A percentile compares a stretch with the other conserved stretches of the same genome.
These are phyloP conservation scores for Magnolia sinica DNA, from an alignment of 164 flowering plant species.

Conservation along the genomic window DNA sequence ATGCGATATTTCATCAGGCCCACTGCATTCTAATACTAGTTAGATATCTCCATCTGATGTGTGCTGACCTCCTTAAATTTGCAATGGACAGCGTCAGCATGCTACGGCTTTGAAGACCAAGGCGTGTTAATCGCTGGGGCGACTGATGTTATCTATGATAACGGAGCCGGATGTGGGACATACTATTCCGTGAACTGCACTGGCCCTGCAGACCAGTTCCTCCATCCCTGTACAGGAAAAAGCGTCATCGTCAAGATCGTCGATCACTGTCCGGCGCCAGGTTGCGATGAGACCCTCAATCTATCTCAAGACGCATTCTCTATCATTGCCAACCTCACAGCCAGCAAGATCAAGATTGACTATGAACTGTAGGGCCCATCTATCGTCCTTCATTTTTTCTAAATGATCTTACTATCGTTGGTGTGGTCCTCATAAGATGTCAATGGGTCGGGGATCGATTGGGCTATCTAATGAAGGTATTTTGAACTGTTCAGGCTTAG, in stretches of 20 bases:
- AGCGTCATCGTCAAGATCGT: slow-evolving; percentile 23
- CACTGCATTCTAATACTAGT: too few species aligned
- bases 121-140: slow-evolving; percentile 39
- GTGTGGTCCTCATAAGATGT: too few species aligned
- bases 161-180: slow-evolving; percentile 31
- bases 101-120: slow-evolving; percentile 24
- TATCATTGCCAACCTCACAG: background rate
- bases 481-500: too few species aligned
- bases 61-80: background rate
- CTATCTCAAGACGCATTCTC: slow-evolving; percentile 7
- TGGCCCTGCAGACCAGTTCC: slow-evolving; percentile 22
- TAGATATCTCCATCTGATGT: too few species aligned
- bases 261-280: slow-evolving; percentile 20
- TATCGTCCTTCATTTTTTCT: too few species aligned
- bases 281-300: slow-evolving; percentile 21
- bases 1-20: too few species aligned
- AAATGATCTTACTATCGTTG: too few species aligned
- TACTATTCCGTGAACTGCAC: slow-evolving; percentile 30
- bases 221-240: slow-evolving; percentile 22
- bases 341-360: background rate
- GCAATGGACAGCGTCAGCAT: slow-evolving; percentile 29
- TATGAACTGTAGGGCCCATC: background rate
- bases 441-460: too few species aligned
- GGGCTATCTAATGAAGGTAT: too few species aligned
- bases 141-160: slow-evolving; percentile 18